Conservation (phyloP, 106 monocot genomes). For the Dendrobium chrysotoxum region DNA sequence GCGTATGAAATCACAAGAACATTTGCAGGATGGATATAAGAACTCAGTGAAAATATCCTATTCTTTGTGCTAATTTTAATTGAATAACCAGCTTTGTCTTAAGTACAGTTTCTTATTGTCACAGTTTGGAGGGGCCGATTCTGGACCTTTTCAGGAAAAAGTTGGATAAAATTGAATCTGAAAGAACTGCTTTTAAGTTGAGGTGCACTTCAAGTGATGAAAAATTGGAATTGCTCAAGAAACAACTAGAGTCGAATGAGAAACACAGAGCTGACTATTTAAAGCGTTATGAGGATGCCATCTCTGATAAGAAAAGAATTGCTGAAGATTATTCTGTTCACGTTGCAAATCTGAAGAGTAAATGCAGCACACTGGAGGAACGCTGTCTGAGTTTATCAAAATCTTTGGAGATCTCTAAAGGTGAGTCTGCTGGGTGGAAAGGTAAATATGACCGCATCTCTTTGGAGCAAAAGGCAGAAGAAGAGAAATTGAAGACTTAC, state of each 20-base stretch:
- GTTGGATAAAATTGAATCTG: constrained; percentile 49
- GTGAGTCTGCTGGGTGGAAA: constrained; percentile 71
- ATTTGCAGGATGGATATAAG: background rate
- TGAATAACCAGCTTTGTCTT: background rate
- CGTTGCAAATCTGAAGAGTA: constrained; percentile 72
- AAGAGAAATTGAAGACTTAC: constrained; percentile 61
- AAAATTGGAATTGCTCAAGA: constrained; percentile 60
- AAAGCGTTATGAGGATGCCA: constrained; percentile 79
- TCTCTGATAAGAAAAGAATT: constrained; percentile 74
- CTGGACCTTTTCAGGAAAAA: constrained; percentile 65
- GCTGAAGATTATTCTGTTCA: constrained; percentile 65
- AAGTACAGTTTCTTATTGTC: constrained; percentile 2
- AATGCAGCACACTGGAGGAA: constrained; percentile 79
- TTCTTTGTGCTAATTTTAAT: background rate
- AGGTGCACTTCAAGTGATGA: constrained; percentile 67
- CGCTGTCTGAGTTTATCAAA: constrained; percentile 51
- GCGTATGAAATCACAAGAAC: background rate
- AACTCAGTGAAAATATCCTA: background rate
- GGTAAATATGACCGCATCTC: constrained; percentile 40
- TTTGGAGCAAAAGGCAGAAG: constrained; percentile 59
- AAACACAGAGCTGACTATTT: constrained; percentile 71
- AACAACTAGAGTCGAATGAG: constrained; percentile 82
- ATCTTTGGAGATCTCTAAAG: constrained; percentile 40
- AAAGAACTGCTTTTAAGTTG: constrained; percentile 48
- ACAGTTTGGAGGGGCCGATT: constrained; percentile 76